These are phyloP conservation scores for Citrus sp. DNA, from an alignment of 345 rosid genomes.

Conservation along the genomic window DNA sequence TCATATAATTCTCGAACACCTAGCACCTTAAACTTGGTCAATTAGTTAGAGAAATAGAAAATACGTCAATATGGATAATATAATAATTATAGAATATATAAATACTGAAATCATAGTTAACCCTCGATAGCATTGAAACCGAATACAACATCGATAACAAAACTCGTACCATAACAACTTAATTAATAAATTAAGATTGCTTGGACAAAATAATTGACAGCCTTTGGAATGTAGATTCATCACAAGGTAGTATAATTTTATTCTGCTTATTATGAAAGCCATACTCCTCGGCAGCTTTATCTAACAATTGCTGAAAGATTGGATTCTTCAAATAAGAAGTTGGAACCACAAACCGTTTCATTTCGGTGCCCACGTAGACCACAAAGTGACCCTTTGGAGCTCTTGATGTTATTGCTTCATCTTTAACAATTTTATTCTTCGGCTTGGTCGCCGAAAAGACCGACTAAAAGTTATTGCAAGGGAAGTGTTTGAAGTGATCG, in stretches of 20 bases:
- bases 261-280: slow-evolving; percentile 15
- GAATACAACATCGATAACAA: background rate
- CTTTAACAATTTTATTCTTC: slow-evolving; percentile 10
- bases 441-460: background rate
- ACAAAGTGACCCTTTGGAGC: slow-evolving; percentile 35
- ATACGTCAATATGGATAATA: no score
- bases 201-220: slow-evolving; percentile 2
- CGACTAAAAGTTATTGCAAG: background rate
- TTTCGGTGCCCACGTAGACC: slow-evolving; percentile 28
- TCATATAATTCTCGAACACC: no score
- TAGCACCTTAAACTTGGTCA: background rate
- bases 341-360: slow-evolving; percentile 27
- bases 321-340: slow-evolving; percentile 22
- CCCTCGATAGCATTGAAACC: background rate
- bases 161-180: background rate
- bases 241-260: slow-evolving; percentile 22
- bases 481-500: background rate
- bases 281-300: slow-evolving; percentile 31
- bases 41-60: background rate
- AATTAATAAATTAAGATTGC: background rate
- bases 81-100: no score
- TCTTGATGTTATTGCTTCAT: slow-evolving; percentile 11
- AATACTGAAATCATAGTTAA: background rate
- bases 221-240: slow-evolving; percentile 18
- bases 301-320: slow-evolving; percentile 22